Evolutionary conservation across 1,284 basidiomycete species (phyloP), one percentile per base, ranked within the genome.

Genomic region (Ganoderma leucocontextum): DNA sequence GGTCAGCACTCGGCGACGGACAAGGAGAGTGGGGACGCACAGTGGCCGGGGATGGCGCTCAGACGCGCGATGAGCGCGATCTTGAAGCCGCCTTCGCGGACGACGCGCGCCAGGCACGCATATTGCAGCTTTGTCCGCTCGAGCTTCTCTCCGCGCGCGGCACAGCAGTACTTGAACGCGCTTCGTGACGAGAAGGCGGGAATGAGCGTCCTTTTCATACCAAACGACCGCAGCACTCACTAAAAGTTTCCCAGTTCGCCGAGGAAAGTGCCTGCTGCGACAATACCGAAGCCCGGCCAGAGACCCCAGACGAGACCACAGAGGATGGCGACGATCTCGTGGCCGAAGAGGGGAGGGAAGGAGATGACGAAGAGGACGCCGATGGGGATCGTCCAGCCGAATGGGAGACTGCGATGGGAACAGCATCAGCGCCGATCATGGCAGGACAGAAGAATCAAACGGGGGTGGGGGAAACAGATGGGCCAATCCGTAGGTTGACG

Each of bases 341-440:
- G 91, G 6, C 92, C 92, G 72, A 93, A 93, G 13, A 93, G 82
- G 1, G 91, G 92, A 70, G 91, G 91, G 78, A 93, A 92, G 0
- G 91, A 93, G 47, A 95, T 88, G 72, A 95, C 82, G 76, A 95
- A 92, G 35, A 94, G 82, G 62, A 95, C 83, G 57, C 81, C 93
- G 60, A 96, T 94, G 1, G 95, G 95, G 55, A 97, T 94, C 19
- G 92, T 79, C 91, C 91, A 97, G 22, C 95, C 95, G 52, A 70
- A 78, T 1, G 77, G 77, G 17, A 81, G 71, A 44, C 80, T 81
- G 69, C 35, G 15, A 22, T 13, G 9, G n/a, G 47, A 52, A 36
- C 36, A 25, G 8, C 15, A 38, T 60, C 58, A 60, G 38, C 36
- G 22, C 19, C 42, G 41, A 36, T 29, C 60, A 29, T 15, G 44